Conservation (phyloP, 2,329 filamentous ascomycete genomes). For the Ophiocordyceps polyrhachis-furcata region DNA sequence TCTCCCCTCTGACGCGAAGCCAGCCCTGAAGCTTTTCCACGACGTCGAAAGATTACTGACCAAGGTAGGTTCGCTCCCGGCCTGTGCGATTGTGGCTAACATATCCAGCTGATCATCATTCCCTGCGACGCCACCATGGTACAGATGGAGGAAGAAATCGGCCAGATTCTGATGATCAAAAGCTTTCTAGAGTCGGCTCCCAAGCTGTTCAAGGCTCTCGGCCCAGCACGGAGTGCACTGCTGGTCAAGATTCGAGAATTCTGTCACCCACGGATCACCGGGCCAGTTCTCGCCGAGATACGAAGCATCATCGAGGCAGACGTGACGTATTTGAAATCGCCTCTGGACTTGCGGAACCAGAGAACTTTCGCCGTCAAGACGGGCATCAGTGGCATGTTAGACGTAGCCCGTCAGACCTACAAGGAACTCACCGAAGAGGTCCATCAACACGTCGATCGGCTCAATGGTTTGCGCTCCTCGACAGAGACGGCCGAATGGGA, state of each 20-base stretch:
- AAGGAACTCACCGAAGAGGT: slow-evolving; percentile 74
- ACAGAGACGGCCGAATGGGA: not conserved
- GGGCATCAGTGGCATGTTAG: slow-evolving; percentile 67
- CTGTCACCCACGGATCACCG: slow-evolving; percentile 45
- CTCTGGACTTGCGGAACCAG: slow-evolving; percentile 77
- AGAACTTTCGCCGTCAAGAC: slow-evolving; percentile 78
- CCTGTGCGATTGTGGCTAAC: not conserved
- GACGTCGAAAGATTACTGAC: slow-evolving; percentile 71
- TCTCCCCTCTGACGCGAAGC: not conserved
- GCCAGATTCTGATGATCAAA: slow-evolving; percentile 74
- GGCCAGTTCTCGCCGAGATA: slow-evolving; percentile 45
- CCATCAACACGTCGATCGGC: slow-evolving; percentile 45
- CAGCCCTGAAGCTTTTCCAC: slow-evolving; percentile 52
- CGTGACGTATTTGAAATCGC: slow-evolving; percentile 56
- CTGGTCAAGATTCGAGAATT: slow-evolving; percentile 49
- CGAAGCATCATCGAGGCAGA: slow-evolving; percentile 59
- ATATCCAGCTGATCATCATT: slow-evolving; percentile 51
- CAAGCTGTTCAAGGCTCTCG: slow-evolving; percentile 48
- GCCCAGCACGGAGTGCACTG: slow-evolving; percentile 42
- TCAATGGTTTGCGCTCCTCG: slow-evolving; percentile 34
- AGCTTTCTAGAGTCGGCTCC: slow-evolving; percentile 54
- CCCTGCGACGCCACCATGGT: slow-evolving; percentile 46
- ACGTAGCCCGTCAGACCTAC: slow-evolving; percentile 75
- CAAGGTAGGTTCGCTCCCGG: slow-evolving; percentile 27
- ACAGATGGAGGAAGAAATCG: slow-evolving; percentile 63